phyloP scores from a whole-genome alignment of 768 basidiomycete genomes.

The Podaxis sp. region DNA sequence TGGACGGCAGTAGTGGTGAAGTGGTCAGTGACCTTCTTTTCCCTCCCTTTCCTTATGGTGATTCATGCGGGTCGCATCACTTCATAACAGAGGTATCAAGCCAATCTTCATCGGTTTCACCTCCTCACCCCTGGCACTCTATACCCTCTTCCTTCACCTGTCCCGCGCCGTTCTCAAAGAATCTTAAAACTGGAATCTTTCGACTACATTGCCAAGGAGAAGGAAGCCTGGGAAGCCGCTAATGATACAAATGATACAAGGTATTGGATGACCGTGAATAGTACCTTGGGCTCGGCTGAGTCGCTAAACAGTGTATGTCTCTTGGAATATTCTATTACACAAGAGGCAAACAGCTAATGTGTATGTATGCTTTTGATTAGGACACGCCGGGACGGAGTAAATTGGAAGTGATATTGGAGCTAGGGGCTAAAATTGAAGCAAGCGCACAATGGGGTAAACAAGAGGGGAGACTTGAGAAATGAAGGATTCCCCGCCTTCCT shows the following conservation, averaged over 20 bases:
- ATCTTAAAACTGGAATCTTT: conserved; percentile 88
- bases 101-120: conserved; percentile 86
- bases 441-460: too few relatives aligned
- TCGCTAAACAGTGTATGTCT: conserved; percentile 4
- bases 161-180: conserved; percentile 76
- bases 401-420: conserved; percentile 50
- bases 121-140: conserved; percentile 80
- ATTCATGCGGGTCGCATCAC: background rate
- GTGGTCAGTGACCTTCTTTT: conserved; percentile 40
- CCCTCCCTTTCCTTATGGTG: background rate
- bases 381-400: conserved; percentile 41
- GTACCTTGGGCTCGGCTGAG: conserved; percentile 22
- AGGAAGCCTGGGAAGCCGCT: conserved; percentile 61
- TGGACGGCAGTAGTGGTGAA: conserved; percentile 68
- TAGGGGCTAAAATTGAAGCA: conserved; percentile 61
- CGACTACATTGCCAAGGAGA: conserved; percentile 53
- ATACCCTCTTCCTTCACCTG: conserved; percentile 87
- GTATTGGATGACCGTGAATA: conserved; percentile 52
- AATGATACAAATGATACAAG: conserved; percentile 52
- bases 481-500: conserved; percentile 30
- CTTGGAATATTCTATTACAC: background rate
- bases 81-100: conserved; percentile 55
- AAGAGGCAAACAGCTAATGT: background rate
- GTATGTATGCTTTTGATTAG: background rate
- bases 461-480: background rate